Evolutionary conservation across 495 filamentous ascomycete species (phyloP).

Genomic region (Lophiotrema nucula): DNA sequence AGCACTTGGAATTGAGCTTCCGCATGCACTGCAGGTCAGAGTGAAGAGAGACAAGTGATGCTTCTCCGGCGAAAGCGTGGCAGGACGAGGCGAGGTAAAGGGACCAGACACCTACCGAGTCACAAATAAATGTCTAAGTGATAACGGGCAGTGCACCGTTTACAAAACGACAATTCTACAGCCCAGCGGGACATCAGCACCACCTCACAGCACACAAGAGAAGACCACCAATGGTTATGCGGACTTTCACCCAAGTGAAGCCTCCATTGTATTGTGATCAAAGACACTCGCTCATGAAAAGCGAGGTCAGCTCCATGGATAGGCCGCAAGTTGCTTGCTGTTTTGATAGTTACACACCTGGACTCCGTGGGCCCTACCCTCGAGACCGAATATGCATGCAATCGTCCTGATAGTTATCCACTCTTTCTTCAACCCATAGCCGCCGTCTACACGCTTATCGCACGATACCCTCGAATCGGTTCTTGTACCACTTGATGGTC

Average conservation of each 20-base stretch:
- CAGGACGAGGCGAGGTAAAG: too few relatives aligned
- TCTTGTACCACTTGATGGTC: constrained; percentile 99
- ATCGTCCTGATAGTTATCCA: constrained; percentile 17
- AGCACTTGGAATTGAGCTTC: too few relatives aligned
- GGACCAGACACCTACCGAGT: too few relatives aligned
- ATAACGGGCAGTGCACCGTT: too few relatives aligned
- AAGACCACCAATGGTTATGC: constrained; percentile 42
- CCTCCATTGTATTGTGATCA: constrained; percentile 41
- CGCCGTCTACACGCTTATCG: constrained; percentile 57
- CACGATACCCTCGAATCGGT: constrained; percentile 97
- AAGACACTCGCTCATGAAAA: constrained; percentile 24
- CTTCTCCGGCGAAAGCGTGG: too few relatives aligned
- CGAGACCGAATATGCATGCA: constrained; percentile 21
- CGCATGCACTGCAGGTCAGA: too few relatives aligned
- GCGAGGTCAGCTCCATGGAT: constrained; percentile 35
- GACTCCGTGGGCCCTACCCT: constrained; percentile 19
- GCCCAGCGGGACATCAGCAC: too few relatives aligned
- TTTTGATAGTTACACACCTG: constrained; percentile 32
- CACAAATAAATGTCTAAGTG: too few relatives aligned
- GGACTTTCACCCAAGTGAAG: constrained; percentile 41
- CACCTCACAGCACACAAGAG: not conserved
- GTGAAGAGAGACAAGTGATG: too few relatives aligned
- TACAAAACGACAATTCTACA: too few relatives aligned
- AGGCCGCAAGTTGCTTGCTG: constrained; percentile 36
- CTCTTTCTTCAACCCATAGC: not conserved